Percentiles rank a stretch among this genome's conserved stretches.
These are phyloP conservation scores for Russula virescens DNA, from an alignment of 768 basidiomycete species.

Conservation along the genomic window DNA sequence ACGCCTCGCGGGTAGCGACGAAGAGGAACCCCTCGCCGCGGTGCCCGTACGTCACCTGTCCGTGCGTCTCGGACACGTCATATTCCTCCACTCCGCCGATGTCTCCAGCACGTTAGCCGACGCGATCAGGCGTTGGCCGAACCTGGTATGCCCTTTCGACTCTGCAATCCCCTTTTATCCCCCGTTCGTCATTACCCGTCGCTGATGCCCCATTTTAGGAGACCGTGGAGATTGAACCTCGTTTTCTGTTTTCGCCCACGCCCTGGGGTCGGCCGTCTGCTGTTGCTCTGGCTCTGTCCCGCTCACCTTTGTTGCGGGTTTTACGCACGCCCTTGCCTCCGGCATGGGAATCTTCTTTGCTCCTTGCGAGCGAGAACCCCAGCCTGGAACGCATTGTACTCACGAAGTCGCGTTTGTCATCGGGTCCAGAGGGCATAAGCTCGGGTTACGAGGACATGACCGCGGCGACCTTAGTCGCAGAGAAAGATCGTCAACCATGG, in stretches of 20 bases:
- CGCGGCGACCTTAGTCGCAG: background rate
- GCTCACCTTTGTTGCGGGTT: constrained; percentile 7
- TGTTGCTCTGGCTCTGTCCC: constrained; percentile 14
- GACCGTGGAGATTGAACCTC: background rate
- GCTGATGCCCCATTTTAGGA: constrained; percentile 1
- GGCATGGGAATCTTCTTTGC: constrained; percentile 12
- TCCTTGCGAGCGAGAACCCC: constrained; percentile 11
- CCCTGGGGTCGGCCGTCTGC: background rate
- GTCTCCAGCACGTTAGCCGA: background rate
- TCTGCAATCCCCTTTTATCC: too few species aligned
- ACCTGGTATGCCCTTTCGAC: constrained; percentile 2
- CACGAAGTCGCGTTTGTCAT: background rate
- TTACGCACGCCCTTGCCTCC: constrained; percentile 9
- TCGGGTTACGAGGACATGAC: background rate
- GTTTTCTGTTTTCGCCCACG: background rate
- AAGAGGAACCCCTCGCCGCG: background rate
- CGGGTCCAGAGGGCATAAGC: background rate
- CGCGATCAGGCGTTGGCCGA: constrained; percentile 13
- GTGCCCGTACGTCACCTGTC: constrained; percentile 9
- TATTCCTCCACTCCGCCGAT: background rate
- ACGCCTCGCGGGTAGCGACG: background rate
- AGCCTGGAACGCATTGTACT: constrained; percentile 8
- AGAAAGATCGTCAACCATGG: constrained; percentile 5
- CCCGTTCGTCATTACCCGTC: too few species aligned
- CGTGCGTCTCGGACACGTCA: background rate